Evolutionary conservation across 371 early-diverging fungal species (phyloP), one percentile per base, ranked within the genome.

Genomic region (Batrachochytrium dendrobatidis): DNA sequence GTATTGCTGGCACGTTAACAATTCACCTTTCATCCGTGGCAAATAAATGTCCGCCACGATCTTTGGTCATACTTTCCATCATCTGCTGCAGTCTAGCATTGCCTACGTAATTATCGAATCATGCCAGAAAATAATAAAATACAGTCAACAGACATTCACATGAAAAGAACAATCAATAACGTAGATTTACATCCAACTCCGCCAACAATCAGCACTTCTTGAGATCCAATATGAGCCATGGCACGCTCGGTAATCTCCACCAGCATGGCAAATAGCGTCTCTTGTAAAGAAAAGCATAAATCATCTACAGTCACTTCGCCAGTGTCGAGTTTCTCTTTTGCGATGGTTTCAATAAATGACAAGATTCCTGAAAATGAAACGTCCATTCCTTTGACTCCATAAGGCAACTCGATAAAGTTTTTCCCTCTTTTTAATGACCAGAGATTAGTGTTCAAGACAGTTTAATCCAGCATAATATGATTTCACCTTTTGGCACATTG

Each of bases 181-280:
- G 26, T 0, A 44, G 4, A 61, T 79, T 78, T 82, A 81, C 99
- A 98, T 35, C 98, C 99, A 17, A 99, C 99, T 8, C 99, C 99
- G 18, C 99, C 99, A 7, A 99, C 99, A 52, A 99, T 86, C 65
- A 99, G 67, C 0, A 99, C 99, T 65, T 99, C 98, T 25, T 71
- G 73, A 25, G 90, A 85, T 33, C 90, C 92, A 52, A 95, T 88
- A 64, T 98, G 99, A 0, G 99, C 94, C 97, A 99, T 95, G 10
- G 99, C 99, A n/a, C 99, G 82, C 73, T 99, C 99, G n/a, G 99
- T 98, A 20, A 91, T 95, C 73, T 99, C 99, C 2, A 98, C 94
- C 45, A 99, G 72, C 94, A 98, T 96, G 26, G 98, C 89, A 87
- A 99, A 99, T 49, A 98, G 69, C 0, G 94, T 99, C 64, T 99